Percentiles rank a stretch among this genome's conserved stretches.
Evolutionary conservation across 768 basidiomycete species (phyloP).

Genomic region (Postia placenta): DNA sequence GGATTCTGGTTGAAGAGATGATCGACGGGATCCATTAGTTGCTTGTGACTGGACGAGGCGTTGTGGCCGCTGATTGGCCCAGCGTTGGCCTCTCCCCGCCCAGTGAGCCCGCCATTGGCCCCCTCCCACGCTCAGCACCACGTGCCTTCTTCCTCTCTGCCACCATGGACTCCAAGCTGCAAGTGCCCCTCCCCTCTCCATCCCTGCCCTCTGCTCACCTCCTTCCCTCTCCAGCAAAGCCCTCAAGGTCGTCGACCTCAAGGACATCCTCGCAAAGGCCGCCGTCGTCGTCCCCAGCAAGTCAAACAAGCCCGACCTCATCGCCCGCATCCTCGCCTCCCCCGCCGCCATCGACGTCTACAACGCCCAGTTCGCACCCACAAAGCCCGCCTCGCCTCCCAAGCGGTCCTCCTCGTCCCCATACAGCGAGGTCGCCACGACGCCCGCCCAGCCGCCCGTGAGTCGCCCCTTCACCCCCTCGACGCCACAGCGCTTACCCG

Average conservation of each 20-base stretch:
- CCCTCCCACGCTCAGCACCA: slow-evolving; percentile 2
- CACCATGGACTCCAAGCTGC: slow-evolving; percentile 37
- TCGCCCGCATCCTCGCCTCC: slow-evolving; percentile 52
- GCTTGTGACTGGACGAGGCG: slow-evolving; percentile 13
- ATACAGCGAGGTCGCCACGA: neutral
- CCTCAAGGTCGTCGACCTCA: slow-evolving; percentile 70
- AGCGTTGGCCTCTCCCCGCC: neutral
- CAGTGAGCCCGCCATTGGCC: neutral
- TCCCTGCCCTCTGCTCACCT: slow-evolving; percentile 1
- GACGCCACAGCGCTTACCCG: neutral
- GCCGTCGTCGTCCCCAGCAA: slow-evolving; percentile 42
- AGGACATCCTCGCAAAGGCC: slow-evolving; percentile 52
- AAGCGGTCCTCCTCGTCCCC: slow-evolving; percentile 17
- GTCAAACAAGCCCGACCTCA: slow-evolving; percentile 62
- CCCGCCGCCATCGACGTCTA: slow-evolving; percentile 46
- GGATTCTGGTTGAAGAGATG: slow-evolving; percentile 56
- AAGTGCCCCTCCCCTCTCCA: slow-evolving; percentile 11
- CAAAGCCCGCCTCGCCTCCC: slow-evolving; percentile 24
- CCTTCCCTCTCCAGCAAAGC: slow-evolving; percentile 40
- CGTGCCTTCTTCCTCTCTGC: slow-evolving; percentile 8
- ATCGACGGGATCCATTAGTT: slow-evolving; percentile 45
- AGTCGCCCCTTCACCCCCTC: neutral
- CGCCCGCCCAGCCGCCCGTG: neutral
- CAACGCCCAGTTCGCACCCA: slow-evolving; percentile 22
- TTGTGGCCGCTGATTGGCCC: slow-evolving; percentile 5